phyloP scores from a whole-genome alignment of 139 green algal species.

The Desmodesmus armatus region DNA sequence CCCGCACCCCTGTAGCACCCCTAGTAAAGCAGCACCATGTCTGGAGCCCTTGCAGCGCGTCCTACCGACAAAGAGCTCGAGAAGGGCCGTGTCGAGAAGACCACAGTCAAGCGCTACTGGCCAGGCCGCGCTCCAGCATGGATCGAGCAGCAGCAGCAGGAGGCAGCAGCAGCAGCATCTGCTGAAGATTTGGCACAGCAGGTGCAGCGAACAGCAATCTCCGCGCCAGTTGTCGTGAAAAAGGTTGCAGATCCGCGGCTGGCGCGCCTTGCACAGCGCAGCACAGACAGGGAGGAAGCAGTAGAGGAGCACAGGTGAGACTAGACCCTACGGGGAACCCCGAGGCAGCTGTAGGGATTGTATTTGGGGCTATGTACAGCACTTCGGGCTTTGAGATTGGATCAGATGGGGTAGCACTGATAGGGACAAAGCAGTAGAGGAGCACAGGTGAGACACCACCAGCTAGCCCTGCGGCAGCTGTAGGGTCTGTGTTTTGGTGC shows the following conservation, averaged over 20 bases:
- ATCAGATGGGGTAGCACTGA: too few relatives aligned
- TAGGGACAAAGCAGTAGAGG: too few relatives aligned
- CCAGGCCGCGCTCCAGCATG: constrained; percentile 88
- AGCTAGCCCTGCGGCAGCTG: too few relatives aligned
- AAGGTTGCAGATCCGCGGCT: constrained; percentile 73
- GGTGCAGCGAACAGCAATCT: constrained; percentile 63
- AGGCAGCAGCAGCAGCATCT: background rate
- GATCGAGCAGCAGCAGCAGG: constrained; percentile 60
- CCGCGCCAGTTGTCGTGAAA: constrained; percentile 77
- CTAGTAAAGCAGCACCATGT: too few relatives aligned
- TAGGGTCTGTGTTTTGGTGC: too few relatives aligned
- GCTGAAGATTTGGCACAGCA: constrained; percentile 38
- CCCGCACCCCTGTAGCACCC: too few relatives aligned
- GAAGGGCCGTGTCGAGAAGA: constrained; percentile 78
- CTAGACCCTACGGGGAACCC: background rate
- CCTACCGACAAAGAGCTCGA: constrained; percentile 62
- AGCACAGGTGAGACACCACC: too few relatives aligned
- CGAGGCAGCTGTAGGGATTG: too few relatives aligned
- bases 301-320: constrained; percentile 44
- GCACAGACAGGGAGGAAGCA: constrained; percentile 55
- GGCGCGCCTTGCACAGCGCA: constrained; percentile 56
- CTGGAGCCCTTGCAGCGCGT: constrained; percentile 57
- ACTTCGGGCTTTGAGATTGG: too few relatives aligned
- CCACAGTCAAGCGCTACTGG: constrained; percentile 89
- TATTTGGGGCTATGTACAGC: too few relatives aligned